Percentiles rank a stretch among this genome's conserved stretches.
Conservation (phyloP, 768 basidiomycete genomes). For the Lanmaoa rubissima region DNA sequence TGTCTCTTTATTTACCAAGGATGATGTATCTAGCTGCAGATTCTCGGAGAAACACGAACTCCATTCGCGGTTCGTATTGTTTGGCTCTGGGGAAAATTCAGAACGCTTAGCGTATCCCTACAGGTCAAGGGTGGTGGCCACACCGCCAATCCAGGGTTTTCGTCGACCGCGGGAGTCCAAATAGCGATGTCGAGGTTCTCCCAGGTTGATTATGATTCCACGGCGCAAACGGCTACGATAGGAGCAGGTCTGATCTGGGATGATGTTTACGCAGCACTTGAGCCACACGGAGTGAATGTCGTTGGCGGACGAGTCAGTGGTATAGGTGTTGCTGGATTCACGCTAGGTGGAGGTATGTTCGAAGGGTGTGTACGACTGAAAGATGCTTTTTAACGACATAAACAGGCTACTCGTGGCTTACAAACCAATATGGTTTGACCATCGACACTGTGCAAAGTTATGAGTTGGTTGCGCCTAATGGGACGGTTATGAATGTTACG, state of each 20-base stretch:
- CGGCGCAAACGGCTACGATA: constrained; percentile 38
- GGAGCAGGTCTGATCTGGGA: constrained; percentile 57
- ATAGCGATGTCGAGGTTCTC: constrained; percentile 54
- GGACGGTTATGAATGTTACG: constrained; percentile 39
- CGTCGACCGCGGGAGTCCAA: constrained; percentile 56
- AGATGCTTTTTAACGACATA: not conserved
- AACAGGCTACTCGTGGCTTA: constrained; percentile 41
- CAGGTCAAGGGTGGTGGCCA: constrained; percentile 67
- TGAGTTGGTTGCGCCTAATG: constrained; percentile 51
- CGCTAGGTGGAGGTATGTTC: constrained; percentile 51
- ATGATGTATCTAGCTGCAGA: constrained; percentile 3
- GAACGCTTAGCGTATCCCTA: not conserved
- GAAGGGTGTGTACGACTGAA: not conserved
- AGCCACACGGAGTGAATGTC: constrained; percentile 49
- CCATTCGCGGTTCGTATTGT: constrained; percentile 22
- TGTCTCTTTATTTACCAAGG: not conserved
- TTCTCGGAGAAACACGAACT: constrained; percentile 43
- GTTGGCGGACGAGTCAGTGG: constrained; percentile 55
- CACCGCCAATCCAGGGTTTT: constrained; percentile 50
- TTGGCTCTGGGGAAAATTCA: not conserved
- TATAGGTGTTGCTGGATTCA: constrained; percentile 57
- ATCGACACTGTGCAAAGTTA: constrained; percentile 53
- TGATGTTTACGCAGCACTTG: constrained; percentile 53
- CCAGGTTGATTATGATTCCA: constrained; percentile 37
- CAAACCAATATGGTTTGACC: constrained; percentile 60